These are phyloP conservation scores for Leccinum solheimii DNA, from an alignment of 1,284 basidiomycete genomes.

Conservation along the genomic window DNA sequence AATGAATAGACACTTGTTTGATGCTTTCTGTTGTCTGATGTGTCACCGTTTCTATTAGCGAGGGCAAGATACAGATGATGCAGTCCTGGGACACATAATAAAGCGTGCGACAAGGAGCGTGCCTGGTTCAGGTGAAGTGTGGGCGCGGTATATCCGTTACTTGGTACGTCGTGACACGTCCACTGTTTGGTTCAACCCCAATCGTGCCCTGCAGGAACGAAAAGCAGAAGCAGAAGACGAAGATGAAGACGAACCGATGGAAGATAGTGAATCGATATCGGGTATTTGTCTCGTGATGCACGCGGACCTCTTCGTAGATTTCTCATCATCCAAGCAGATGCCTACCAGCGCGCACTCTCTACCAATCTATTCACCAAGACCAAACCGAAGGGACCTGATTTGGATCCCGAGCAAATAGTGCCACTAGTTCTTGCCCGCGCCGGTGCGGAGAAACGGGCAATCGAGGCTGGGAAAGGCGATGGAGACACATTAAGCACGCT, in stretches of 20 bases:
- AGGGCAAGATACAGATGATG: slow-evolving; percentile 43
- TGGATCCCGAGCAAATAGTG: slow-evolving; percentile 66
- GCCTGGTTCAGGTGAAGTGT: slow-evolving; percentile 68
- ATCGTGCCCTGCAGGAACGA: slow-evolving; percentile 39
- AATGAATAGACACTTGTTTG: not conserved
- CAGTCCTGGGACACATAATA: slow-evolving; percentile 43
- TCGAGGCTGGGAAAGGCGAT: slow-evolving; percentile 47
- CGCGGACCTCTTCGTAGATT: not conserved
- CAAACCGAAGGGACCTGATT: slow-evolving; percentile 18
- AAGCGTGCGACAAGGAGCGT: slow-evolving; percentile 64
- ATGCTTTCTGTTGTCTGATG: not conserved
- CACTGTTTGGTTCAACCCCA: not conserved
- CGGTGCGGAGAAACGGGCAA: slow-evolving; percentile 58
- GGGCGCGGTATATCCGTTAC: slow-evolving; percentile 71
- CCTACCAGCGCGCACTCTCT: slow-evolving; percentile 57
- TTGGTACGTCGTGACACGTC: slow-evolving; percentile 42
- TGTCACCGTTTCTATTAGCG: slow-evolving; percentile 40
- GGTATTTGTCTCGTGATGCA: slow-evolving; percentile 21
- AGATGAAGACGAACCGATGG: slow-evolving; percentile 17
- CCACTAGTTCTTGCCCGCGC: slow-evolving; percentile 67
- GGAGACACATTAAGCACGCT: slow-evolving; percentile 52
- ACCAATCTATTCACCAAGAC: slow-evolving; percentile 50
- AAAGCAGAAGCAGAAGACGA: slow-evolving; percentile 27
- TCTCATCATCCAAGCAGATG: slow-evolving; percentile 48
- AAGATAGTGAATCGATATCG: slow-evolving; percentile 40